These are phyloP conservation scores for Protomyces macrosporus DNA, from an alignment of 1,139 yeast species.

Conservation along the genomic window DNA sequence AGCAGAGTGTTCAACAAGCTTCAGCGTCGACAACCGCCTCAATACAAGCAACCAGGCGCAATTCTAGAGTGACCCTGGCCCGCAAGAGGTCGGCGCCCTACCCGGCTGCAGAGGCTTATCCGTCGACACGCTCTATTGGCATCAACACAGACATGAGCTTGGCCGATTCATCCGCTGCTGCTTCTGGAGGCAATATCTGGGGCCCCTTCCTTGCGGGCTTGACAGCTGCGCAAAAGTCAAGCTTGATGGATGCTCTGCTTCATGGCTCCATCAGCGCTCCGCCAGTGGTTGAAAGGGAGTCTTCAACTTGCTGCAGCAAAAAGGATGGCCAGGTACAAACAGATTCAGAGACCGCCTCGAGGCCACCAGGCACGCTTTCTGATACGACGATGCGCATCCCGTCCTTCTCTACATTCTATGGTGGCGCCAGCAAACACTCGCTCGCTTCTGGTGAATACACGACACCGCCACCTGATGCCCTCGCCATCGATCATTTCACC, in stretches of 20 bases:
- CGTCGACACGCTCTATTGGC: constrained; percentile 18
- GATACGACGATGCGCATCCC: constrained; percentile 7
- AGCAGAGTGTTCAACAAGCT: too few relatives aligned
- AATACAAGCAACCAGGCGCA: too few relatives aligned
- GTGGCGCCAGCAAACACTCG: neutral
- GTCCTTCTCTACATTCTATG: constrained; percentile 7
- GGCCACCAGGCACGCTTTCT: neutral
- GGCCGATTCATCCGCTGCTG: neutral
- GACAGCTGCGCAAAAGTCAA: neutral
- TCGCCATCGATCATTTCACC: constrained; percentile 6
- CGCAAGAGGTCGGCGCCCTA: too few relatives aligned
- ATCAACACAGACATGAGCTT: constrained; percentile 1
- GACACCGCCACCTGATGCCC: neutral
- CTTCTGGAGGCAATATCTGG: neutral
- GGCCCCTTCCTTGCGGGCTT: neutral
- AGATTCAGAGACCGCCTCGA: neutral
- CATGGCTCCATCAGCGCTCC: neutral
- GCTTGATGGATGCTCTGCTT: neutral
- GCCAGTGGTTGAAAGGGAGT: too few relatives aligned
- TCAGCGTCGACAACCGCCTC: too few relatives aligned
- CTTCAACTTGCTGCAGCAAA: neutral
- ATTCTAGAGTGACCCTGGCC: too few relatives aligned
- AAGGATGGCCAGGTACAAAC: neutral
- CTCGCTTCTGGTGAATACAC: neutral
- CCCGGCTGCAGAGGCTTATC: neutral